Conservation (phyloP, 345 rosid genomes). For the Citrus mangshanensis region DNA sequence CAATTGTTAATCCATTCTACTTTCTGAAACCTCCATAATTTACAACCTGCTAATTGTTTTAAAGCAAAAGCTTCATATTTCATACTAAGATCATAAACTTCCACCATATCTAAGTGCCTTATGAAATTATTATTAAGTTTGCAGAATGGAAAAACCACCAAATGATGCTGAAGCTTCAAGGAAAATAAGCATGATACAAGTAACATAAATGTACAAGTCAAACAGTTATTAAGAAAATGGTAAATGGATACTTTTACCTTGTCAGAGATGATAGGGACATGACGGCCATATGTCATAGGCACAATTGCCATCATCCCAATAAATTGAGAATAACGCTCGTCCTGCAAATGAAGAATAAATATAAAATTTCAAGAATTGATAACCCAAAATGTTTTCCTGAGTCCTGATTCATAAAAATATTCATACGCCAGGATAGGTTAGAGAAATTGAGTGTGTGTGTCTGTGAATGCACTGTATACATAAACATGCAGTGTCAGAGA, state of each 20-base stretch:
- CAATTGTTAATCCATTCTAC: background rate
- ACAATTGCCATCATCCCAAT: constrained; percentile 89
- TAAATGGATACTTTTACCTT: constrained; percentile 44
- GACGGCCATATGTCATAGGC: constrained; percentile 98
- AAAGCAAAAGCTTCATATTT: background rate
- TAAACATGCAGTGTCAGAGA: background rate
- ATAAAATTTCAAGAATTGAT: background rate
- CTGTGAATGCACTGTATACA: background rate
- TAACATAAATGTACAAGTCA: background rate
- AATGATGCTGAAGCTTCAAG: background rate
- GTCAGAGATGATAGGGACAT: constrained; percentile 84
- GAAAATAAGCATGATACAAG: background rate
- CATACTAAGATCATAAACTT: background rate
- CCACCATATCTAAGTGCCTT: background rate
- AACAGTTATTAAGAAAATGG: background rate
- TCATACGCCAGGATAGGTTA: background rate
- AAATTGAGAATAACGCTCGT: constrained; percentile 79
- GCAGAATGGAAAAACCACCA: background rate
- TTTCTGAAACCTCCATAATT: background rate
- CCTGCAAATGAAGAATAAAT: constrained; percentile 44
- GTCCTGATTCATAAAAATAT: background rate
- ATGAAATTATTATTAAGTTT: background rate
- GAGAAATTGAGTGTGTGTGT: background rate
- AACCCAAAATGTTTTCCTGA: background rate
- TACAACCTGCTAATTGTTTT: background rate